phyloP scores from a whole-genome alignment of 345 rosid species.

The Iberis pinnata region DNA sequence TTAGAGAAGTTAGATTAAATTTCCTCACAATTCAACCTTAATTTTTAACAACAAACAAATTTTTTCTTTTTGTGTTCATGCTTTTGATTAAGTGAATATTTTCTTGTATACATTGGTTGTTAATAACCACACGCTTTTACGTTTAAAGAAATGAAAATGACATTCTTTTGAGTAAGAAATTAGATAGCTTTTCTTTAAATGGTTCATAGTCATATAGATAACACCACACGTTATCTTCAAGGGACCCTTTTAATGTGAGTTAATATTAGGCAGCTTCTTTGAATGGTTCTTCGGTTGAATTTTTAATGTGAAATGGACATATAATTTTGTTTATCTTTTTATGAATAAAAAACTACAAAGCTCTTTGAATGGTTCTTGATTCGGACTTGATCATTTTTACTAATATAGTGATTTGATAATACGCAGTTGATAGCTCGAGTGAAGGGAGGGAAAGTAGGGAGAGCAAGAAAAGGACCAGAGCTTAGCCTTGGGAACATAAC shows the following conservation, averaged over 20 bases:
- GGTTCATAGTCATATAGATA: no score
- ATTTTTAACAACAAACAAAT: no score
- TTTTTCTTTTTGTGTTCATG: no score
- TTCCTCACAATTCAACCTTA: no score
- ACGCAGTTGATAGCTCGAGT: slow-evolving; percentile 66
- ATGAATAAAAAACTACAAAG: not conserved
- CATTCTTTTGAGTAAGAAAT: no score
- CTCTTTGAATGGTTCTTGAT: not conserved
- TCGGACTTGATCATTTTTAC: not conserved
- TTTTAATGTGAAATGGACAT: not conserved
- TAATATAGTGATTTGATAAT: not conserved
- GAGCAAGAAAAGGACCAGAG: slow-evolving; percentile 63
- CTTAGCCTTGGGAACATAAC: slow-evolving; percentile 58
- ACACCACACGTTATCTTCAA: no score
- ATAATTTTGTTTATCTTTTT: not conserved
- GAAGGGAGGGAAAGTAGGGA: slow-evolving; percentile 64
- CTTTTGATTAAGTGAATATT: no score
- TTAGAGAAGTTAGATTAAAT: no score
- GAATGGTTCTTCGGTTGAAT: not conserved
- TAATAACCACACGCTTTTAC: no score
- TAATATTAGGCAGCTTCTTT: not conserved
- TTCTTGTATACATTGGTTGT: no score
- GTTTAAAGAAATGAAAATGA: no score
- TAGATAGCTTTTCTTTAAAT: no score
- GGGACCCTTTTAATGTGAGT: not conserved